A percentile compares a stretch with the other conserved stretches of the same genome.
phyloP scores from a whole-genome alignment of 306 rosid species.

The Cicer cuneatum region DNA sequence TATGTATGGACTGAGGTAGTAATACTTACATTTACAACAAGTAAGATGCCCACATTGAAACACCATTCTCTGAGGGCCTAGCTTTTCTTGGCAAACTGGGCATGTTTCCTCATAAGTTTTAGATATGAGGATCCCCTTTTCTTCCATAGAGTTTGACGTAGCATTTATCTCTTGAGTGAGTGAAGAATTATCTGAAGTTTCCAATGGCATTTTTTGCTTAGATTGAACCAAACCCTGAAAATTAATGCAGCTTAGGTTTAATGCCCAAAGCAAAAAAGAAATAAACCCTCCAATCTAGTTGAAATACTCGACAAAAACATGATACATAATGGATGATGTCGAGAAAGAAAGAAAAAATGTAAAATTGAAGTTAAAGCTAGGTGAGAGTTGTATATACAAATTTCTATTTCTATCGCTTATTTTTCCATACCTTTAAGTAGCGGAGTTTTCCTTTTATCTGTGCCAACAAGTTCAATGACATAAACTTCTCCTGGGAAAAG shows the following conservation, averaged over 20 bases:
- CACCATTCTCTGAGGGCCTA: conserved; percentile 85
- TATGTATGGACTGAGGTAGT: no score
- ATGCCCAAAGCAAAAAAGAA: conserved; percentile 36
- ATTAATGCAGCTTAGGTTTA: conserved; percentile 41
- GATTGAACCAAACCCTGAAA: conserved; percentile 83
- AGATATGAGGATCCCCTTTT: conserved; percentile 47
- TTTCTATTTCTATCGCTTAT: conserved; percentile 20
- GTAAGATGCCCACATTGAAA: conserved; percentile 95
- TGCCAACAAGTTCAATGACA: conserved; percentile 66
- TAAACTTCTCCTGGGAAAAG: conserved; percentile 79
- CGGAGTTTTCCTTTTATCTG: conserved; percentile 90
- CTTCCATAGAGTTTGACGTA: conserved; percentile 49
- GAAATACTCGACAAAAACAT: neutral
- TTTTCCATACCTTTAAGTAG: conserved; percentile 73
- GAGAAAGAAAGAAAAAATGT: no score
- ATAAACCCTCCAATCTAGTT: conserved; percentile 21
- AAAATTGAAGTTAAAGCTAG: no score
- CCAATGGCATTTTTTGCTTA: conserved; percentile 61
- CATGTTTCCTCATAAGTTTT: conserved; percentile 77
- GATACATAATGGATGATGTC: neutral
- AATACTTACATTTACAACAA: conserved; percentile 89
- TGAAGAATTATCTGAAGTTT: conserved; percentile 53
- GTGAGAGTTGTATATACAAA: neutral
- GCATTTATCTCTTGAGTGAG: conserved; percentile 54
- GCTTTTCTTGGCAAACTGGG: conserved; percentile 88